These are phyloP conservation scores for Fusarium euwallaceae DNA, from an alignment of 2,329 filamentous ascomycete genomes.

Conservation along the genomic window DNA sequence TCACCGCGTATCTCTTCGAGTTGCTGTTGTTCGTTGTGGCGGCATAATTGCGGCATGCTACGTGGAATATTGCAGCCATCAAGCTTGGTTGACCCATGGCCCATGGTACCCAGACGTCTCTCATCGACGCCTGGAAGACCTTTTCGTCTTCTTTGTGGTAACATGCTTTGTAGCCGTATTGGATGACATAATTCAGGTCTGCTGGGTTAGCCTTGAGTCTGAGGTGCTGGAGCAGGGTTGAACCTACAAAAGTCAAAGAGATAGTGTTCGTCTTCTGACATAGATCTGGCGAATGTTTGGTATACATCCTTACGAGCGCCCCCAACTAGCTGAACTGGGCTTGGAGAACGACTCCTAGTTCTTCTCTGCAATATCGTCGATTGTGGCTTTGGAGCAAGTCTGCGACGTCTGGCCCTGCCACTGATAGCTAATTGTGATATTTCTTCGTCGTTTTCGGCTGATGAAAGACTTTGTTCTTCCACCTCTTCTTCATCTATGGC, in stretches of 20 bases:
- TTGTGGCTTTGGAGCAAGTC: neutral
- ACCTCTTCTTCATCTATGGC: neutral
- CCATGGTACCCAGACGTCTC: conserved; percentile 25
- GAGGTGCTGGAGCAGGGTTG: neutral
- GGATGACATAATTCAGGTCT: conserved; percentile 14
- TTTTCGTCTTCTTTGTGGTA: conserved; percentile 8
- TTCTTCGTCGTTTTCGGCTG: too few species aligned
- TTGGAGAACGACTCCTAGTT: neutral
- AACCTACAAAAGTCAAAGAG: conserved; percentile 21
- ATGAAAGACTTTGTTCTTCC: neutral
- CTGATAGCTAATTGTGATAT: neutral
- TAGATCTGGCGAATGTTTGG: conserved; percentile 7
- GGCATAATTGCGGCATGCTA: conserved; percentile 37
- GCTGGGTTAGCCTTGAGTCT: neutral
- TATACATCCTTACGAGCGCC: conserved; percentile 7
- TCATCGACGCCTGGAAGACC: conserved; percentile 3
- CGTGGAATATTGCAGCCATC: conserved; percentile 32
- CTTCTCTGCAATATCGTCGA: neutral
- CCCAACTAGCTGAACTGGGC: conserved; percentile 4
- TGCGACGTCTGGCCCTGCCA: neutral
- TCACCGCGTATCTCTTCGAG: neutral
- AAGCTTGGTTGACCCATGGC: conserved; percentile 26
- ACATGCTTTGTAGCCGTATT: conserved; percentile 18
- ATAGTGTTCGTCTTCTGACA: conserved; percentile 24
- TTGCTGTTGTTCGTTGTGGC: conserved; percentile 15